Base-by-base conservation (phyloP, 129 eudicot species). In the Helianthus tuberosus region DNA sequence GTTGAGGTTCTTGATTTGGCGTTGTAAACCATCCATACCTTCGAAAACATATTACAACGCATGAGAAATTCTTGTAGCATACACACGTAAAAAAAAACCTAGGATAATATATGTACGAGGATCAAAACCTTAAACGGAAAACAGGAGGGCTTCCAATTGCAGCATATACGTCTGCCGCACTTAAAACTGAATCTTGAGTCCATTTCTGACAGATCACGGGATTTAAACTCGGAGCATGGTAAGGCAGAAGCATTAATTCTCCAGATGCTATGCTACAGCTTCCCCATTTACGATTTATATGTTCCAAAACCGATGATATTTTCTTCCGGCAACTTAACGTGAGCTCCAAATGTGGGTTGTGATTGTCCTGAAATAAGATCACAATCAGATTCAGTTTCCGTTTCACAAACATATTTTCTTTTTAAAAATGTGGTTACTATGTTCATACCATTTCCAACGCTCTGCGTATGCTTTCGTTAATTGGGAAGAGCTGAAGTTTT, bases 251-350 rank as follows among this genome's bases (percentile, higher is more conserved):
- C 78, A 84, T 82, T 69, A 93, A 79, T 63, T 93, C 96, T 73
- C 93, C 87, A 61, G 84, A 74, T 70, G 86, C 93, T 67, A 80
- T 47, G 82, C 84, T 81, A 69, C 87, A 90, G 73, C 59, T 82
- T 60, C 98, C 98, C 98, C 98, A 93, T 81, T 93, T 93, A 65
- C 89, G 95, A 59, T 84, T 86, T 29, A 91, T 90, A 79, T 84
- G 98, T 73, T 93, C 98, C 80, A 89, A 32, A 51, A 93, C 88
- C 0, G 96, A 93, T 60, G 98, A 87, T 84, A 93, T 89, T 81
- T 90, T 93, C 89, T 93, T 93, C 58, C 90, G 80, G 62, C 87
- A 77, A 66, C 95, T 88, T 84, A 93, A 79, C 32, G 96, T 93
- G 74, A 93, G 92, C 77, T 78, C 82, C 77, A 78, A 72, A 72